A percentile compares a stretch with the other conserved stretches of the same genome.
phyloP scores from a whole-genome alignment of 1,139 yeast genomes.

The Sugiyamaella sp. region DNA sequence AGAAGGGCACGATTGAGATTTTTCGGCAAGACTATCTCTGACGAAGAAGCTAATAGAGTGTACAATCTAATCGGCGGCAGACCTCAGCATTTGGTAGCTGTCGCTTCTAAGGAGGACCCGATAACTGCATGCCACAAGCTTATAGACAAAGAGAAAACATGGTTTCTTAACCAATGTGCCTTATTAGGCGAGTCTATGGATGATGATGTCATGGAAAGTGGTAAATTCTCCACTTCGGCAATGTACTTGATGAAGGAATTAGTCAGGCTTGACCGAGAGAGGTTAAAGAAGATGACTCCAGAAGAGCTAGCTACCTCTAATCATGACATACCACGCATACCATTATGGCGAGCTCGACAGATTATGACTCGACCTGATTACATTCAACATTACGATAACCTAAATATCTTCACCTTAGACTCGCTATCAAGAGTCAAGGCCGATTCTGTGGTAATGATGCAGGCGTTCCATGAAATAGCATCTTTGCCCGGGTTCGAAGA shows the following conservation, averaged over 20 bases:
- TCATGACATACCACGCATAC: constrained; percentile 69
- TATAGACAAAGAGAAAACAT: constrained; percentile 78
- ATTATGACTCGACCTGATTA: constrained; percentile 85
- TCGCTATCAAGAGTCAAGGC: constrained; percentile 71
- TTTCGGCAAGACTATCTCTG: constrained; percentile 47
- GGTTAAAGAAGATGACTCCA: constrained; percentile 32
- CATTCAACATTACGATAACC: constrained; percentile 71
- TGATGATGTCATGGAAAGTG: constrained; percentile 86
- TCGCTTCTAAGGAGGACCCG: constrained; percentile 65
- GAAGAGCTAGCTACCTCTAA: constrained; percentile 40
- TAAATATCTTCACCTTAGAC: constrained; percentile 79
- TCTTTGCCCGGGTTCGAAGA: constrained; percentile 71
- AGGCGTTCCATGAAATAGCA: constrained; percentile 81
- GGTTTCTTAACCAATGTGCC: constrained; percentile 86
- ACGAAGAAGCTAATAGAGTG: constrained; percentile 53
- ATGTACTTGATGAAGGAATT: constrained; percentile 74
- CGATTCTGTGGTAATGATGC: constrained; percentile 87
- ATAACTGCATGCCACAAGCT: constrained; percentile 67
- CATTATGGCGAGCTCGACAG: constrained; percentile 82
- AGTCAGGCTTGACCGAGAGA: constrained; percentile 61
- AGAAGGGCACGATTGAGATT: constrained; percentile 55
- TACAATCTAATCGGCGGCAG: constrained; percentile 81
- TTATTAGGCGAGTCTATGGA: constrained; percentile 78
- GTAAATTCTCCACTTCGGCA: constrained; percentile 76
- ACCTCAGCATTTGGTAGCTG: constrained; percentile 79